Percentiles rank a stretch among this genome's conserved stretches.
Conservation (phyloP, 2,329 filamentous ascomycete genomes). For the Magnaporthiopsis incrustans region DNA sequence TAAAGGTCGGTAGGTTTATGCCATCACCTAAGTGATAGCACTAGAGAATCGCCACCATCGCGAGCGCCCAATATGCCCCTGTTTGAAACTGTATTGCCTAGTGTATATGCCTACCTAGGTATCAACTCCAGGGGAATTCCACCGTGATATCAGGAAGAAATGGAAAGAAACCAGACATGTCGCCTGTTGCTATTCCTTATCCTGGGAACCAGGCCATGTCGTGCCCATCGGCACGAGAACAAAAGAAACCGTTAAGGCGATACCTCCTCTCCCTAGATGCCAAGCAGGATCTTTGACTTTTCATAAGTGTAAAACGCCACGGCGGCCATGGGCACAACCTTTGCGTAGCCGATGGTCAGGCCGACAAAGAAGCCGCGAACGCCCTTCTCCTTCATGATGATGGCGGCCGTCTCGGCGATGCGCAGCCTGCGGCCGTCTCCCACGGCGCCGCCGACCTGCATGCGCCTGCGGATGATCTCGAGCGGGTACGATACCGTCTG, state of each 20-base stretch:
- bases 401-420: constrained; percentile 68
- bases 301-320: constrained; percentile 60
- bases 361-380: constrained; percentile 84
- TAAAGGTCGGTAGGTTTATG: neutral
- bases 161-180: neutral
- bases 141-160: neutral
- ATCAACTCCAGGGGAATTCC: neutral
- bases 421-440: constrained; percentile 76
- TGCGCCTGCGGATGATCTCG: constrained; percentile 82
- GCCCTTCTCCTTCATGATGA: constrained; percentile 71
- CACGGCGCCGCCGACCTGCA: constrained; percentile 94
- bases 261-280: constrained; percentile 48
- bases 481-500: constrained; percentile 92
- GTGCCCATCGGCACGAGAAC: too few relatives aligned
- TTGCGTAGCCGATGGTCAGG: constrained; percentile 88
- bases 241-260: too few relatives aligned
- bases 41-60: neutral
- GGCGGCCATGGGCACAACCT: constrained; percentile 84
- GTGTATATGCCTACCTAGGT: neutral
- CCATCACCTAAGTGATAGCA: neutral
- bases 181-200: too few relatives aligned
- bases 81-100: neutral
- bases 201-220: too few relatives aligned
- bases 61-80: neutral
- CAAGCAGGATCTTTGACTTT: constrained; percentile 53